These are phyloP conservation scores for grape (Vitis vinifera) DNA, from an alignment of 164 flowering plant genomes.

Conservation along the genomic window ASM3070453v1 NC_081811.1:30469001-30469500, in stretches of 20 bases:
- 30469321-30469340: slow-evolving; percentile 48
- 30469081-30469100: too few species aligned
- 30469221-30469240: neutral
- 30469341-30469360: slow-evolving; percentile 43
- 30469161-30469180: too few species aligned
- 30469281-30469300: slow-evolving; percentile 48
- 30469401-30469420: slow-evolving; percentile 17
- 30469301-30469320: slow-evolving; percentile 51
- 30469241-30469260: neutral
- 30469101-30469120: too few species aligned
- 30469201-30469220: too few species aligned
- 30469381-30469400: slow-evolving; percentile 40
- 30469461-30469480: slow-evolving; percentile 35
- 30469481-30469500: slow-evolving; percentile 42
- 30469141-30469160: too few species aligned
- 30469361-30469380: slow-evolving; percentile 56
- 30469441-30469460: slow-evolving; percentile 31
- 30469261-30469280: neutral
- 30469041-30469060: too few species aligned
- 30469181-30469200: too few species aligned
- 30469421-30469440: neutral
- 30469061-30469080: too few species aligned
- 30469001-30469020: too few species aligned
- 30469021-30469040: too few species aligned
- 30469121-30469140: too few species aligned